Conservation (phyloP, 2,329 filamentous ascomycete species). For the Cladorrhinum sp. region DNA sequence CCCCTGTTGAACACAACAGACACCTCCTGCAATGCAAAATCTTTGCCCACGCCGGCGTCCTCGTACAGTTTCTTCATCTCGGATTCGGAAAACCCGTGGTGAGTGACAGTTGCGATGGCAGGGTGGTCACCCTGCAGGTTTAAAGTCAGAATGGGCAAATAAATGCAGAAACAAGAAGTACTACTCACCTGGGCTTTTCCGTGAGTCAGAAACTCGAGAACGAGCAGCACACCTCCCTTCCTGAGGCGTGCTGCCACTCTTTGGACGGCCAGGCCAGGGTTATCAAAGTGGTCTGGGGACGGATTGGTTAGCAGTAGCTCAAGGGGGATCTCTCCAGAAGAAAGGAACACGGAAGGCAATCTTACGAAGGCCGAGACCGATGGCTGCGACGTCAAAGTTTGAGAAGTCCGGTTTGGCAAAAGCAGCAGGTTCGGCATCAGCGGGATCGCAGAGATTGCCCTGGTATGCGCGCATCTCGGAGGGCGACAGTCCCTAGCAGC, state of each 20-base stretch:
- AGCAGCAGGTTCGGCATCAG: constrained; percentile 47
- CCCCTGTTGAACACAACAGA: constrained; percentile 25
- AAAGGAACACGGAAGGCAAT: too few species aligned
- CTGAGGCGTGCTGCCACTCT: constrained; percentile 60
- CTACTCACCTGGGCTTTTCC: constrained; percentile 31
- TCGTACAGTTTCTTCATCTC: constrained; percentile 60
- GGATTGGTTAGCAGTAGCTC: too few species aligned
- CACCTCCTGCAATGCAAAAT: constrained; percentile 54
- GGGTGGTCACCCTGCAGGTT: constrained; percentile 19
- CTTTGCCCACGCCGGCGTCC: constrained; percentile 54
- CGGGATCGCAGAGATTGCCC: constrained; percentile 54
- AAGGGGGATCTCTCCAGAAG: too few species aligned
- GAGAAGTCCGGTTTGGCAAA: constrained; percentile 61
- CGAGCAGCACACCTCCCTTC: constrained; percentile 63
- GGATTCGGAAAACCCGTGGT: constrained; percentile 62
- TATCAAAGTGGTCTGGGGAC: constrained; percentile 55
- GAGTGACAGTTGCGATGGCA: constrained; percentile 52
- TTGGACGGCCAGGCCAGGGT: constrained; percentile 57
- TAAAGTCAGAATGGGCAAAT: too few species aligned
- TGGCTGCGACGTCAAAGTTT: constrained; percentile 65
- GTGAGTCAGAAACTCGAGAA: constrained; percentile 66
- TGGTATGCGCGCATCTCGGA: constrained; percentile 55
- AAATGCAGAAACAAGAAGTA: too few species aligned
- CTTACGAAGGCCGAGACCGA: constrained; percentile 40
- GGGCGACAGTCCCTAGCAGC: constrained; percentile 42